Base-by-base conservation (phyloP, 2,329 filamentous ascomycete genomes). In the Cadophora luteo-olivacea region DNA sequence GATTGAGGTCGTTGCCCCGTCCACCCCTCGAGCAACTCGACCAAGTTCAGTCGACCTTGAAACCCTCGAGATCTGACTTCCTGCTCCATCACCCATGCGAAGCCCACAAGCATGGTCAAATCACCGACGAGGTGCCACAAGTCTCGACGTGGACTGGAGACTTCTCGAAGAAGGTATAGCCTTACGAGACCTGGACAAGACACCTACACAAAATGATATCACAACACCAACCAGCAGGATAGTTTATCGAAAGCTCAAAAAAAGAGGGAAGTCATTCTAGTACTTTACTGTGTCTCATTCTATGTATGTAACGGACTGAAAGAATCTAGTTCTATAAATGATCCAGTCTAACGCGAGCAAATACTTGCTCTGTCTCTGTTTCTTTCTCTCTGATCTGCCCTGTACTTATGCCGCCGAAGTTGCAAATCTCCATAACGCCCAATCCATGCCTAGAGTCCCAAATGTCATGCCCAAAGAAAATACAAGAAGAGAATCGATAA, bases 1-100 rank as follows among this genome's bases (percentile, higher is more conserved):
- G 82, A 78, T 79, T 2, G 84, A 85, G 70, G 83, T 88, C 70
- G 75, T 89, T 3, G 58, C 58, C n/a, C 67, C 72, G 9, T 22
- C 60, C 6, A 72, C 70, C 6, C 69, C 72, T 3, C 67, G 58
- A 55, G 16, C 63, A 32, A 61, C 61, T 9, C 68, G 73, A 52
- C 54, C 67, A 11, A 67, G 68, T 32, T 76, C 72, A 1, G 69
- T 77, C 12, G 75, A 77, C 32, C 69, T 76, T 11, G 75, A 77
- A 61, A 61, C 69, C 19, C 65, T 77, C n/a, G 76, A 77, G 60
- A 75, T 77, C 52, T 77, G 71, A 77, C 64, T 68, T 66, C 57
- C 60, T 29, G 29, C 49, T 19, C 25, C 55, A n/a, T 29, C 41
- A 22, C 66, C 36, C 12, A 16, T n/a, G 24, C n/a, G 36, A n/a